phyloP scores from a whole-genome alignment of 306 rosid species.

The Glycine latifolia region DNA sequence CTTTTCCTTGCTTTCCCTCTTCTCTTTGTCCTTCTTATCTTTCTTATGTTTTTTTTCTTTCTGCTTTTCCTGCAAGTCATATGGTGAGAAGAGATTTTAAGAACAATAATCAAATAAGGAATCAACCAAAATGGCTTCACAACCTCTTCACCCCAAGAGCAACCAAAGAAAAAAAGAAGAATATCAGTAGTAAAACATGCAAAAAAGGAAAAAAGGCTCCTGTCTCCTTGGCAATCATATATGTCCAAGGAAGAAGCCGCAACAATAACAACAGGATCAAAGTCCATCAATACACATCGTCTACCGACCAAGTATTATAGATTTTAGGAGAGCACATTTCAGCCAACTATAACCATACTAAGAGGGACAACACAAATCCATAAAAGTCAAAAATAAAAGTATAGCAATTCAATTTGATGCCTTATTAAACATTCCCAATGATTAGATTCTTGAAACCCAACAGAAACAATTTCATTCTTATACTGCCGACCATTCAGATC shows the following conservation, averaged over 20 bases:
- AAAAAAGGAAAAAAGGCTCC: not conserved
- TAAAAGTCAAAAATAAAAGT: conserved; percentile 1
- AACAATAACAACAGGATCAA: conserved; percentile 10
- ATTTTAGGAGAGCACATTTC: not conserved
- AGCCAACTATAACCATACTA: not conserved
- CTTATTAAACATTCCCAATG: not conserved
- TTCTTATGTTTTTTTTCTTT: conserved; percentile 77
- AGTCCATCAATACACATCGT: not conserved
- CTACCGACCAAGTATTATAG: not conserved
- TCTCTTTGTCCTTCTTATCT: conserved; percentile 81
- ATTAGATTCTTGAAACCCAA: conserved; percentile 10
- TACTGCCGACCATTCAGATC: conserved; percentile 1
- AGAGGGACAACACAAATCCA: not conserved
- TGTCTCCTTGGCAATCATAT: not conserved
- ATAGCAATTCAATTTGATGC: not conserved
- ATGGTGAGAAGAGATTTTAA: not conserved
- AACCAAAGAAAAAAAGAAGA: not conserved
- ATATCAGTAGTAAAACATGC: conserved; percentile 15
- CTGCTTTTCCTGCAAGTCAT: conserved; percentile 68
- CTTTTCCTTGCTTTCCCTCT: conserved; percentile 76
- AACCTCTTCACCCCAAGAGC: conserved; percentile 7
- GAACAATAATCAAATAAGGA: conserved; percentile 28
- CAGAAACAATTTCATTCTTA: conserved; percentile 1
- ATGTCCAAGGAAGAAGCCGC: conserved; percentile 4
- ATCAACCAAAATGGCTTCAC: conserved; percentile 20